A percentile compares a stretch with the other conserved stretches of the same genome.
Conservation (phyloP, 176 grass and related monocot genomes). For the Dactylis glomerata region DNA sequence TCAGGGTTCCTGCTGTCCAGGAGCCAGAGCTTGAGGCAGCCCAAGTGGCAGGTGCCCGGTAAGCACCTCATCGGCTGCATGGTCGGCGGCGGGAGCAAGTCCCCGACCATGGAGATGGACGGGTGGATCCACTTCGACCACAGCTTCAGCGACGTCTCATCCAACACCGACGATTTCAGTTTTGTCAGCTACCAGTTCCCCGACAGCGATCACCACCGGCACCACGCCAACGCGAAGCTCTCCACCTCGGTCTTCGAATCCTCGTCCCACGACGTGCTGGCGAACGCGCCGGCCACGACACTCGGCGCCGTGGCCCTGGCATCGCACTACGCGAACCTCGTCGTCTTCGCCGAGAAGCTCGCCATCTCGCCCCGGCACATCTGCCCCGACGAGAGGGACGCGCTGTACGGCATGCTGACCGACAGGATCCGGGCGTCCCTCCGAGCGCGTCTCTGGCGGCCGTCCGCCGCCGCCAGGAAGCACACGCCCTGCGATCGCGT, state of each 20-base stretch:
- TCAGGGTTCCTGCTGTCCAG: constrained; percentile 25
- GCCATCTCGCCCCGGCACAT: constrained; percentile 46
- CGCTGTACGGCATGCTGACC: constrained; percentile 65
- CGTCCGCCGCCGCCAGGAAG: neutral
- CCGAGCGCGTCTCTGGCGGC: constrained; percentile 35
- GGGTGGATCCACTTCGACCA: constrained; percentile 33
- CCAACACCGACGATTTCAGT: neutral
- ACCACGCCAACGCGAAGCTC: neutral
- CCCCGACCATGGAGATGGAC: constrained; percentile 34
- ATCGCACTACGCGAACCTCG: constrained; percentile 62
- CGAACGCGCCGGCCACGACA: constrained; percentile 30
- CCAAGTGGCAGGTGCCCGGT: constrained; percentile 40
- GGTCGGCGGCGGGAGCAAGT: constrained; percentile 22
- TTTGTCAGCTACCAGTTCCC: neutral
- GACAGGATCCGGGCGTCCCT: constrained; percentile 44
- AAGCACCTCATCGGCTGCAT: constrained; percentile 56
- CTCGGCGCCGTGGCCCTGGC: constrained; percentile 59
- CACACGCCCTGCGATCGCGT: constrained; percentile 28
- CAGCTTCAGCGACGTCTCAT: constrained; percentile 15
- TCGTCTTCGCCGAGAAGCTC: constrained; percentile 61
- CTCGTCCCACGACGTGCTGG: neutral
- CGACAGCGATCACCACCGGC: neutral
- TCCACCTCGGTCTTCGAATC: constrained; percentile 39
- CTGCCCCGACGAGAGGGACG: constrained; percentile 52
- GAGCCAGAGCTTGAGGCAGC: constrained; percentile 43